Base-by-base conservation (phyloP, 352 stramenopile genomes). In the Globisporangium canariense region DNA sequence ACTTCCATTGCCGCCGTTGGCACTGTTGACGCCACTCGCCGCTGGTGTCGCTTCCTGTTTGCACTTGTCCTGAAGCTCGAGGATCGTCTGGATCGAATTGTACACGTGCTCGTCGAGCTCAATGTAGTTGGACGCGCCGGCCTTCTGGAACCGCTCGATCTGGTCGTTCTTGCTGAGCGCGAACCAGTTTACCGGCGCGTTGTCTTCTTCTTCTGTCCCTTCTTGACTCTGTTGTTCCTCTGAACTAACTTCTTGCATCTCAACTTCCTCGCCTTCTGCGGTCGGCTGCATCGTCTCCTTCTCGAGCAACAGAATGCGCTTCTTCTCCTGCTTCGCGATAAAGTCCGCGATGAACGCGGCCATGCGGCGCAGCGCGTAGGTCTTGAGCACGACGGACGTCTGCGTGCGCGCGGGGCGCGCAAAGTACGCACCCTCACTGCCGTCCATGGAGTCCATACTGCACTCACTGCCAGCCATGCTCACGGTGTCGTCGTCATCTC, bases 81-180 rank as follows among this genome's bases (percentile, higher is more conserved):
- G 51, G 25, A 57, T 47, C 38, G 50, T 58, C 25, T 52, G 34
- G 32, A 66, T 66, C n/a, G 53, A 60, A 14, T 46, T 10, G 60
- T 66, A 66, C 50, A 25, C 60, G 51, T 66, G 50, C 41, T 66
- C 60, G 40, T 66, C 60, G 5, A 66, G 53, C 60, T 66, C 60
- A 34, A 66, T 66, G 51, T 60, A 66, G 43, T 49, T 47, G 4
- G 60, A 60, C 0, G 60, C 60, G 7, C 60, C 38, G 5, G 60
- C 60, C 5, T 45, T 41, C 43, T 66, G 60, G 60, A 66, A 66
- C 4, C 60, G 51, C 50, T 66, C 60, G 51, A 66, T 66, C 51
- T 66, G 60, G 13, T 38, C 30, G 28, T 53, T 52, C 41, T 55
- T 54, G 22, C 28, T 60, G 7, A 66, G 53, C 2, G 60, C 52